These are phyloP conservation scores for Cryptococcus sp. DNA, from an alignment of 1,284 basidiomycete genomes.

Conservation along the genomic window DNA sequence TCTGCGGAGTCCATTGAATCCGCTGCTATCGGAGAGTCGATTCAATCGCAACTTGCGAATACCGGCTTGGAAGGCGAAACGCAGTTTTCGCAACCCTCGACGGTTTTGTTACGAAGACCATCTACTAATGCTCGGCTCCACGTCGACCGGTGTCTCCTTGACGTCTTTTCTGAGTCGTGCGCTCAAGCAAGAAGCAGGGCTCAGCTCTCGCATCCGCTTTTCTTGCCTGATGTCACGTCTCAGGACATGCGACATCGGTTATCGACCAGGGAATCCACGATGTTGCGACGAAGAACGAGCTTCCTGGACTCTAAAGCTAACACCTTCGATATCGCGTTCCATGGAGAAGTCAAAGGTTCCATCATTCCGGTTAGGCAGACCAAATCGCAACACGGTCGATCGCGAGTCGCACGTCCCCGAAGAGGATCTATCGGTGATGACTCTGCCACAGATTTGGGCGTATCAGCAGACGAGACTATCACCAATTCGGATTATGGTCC, in stretches of 20 bases:
- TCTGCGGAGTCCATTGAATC: constrained; percentile 1
- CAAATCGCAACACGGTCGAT: constrained; percentile 3
- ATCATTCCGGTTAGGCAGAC: constrained; percentile 23
- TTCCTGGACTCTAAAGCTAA: constrained; percentile 23
- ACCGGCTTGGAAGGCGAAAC: too few relatives aligned
- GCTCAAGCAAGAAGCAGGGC: constrained; percentile 42
- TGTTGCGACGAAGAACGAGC: constrained; percentile 35
- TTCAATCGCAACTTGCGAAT: constrained; percentile 7
- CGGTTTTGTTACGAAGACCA: constrained; percentile 64
- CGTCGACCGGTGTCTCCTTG: constrained; percentile 46
- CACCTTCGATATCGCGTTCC: constrained; percentile 25
- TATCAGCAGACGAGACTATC: constrained; percentile 8
- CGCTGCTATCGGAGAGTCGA: background rate
- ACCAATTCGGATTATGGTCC: constrained; percentile 11
- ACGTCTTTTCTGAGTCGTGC: constrained; percentile 48
- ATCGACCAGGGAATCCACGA: constrained; percentile 25
- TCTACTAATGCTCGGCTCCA: constrained; percentile 61
- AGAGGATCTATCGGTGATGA: constrained; percentile 4
- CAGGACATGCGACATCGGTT: constrained; percentile 11
- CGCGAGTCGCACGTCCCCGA: background rate
- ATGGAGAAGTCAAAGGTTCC: constrained; percentile 26
- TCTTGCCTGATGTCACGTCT: constrained; percentile 18
- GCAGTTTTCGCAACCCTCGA: constrained; percentile 16
- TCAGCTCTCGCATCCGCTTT: constrained; percentile 27
- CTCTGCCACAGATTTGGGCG: background rate